These are phyloP conservation scores for Sporothrix curviconia DNA, from an alignment of 2,329 filamentous ascomycete genomes.

Conservation along the genomic window DNA sequence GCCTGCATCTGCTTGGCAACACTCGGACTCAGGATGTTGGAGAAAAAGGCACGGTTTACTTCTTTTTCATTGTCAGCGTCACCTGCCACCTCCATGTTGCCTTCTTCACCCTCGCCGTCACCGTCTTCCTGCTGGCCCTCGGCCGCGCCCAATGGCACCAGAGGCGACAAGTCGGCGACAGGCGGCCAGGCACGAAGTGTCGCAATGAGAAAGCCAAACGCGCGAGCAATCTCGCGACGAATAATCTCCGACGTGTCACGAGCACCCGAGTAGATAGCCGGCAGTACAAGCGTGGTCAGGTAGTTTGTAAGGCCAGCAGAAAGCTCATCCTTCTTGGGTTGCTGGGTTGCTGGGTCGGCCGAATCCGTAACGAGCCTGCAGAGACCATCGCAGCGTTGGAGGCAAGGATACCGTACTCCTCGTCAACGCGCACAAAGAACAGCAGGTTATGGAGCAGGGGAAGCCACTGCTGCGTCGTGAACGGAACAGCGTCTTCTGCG, in stretches of 20 bases:
- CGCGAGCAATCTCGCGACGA: constrained; percentile 70
- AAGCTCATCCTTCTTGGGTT: constrained; percentile 13
- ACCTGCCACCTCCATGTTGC: constrained; percentile 10
- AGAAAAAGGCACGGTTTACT: constrained; percentile 70
- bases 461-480: constrained; percentile 72
- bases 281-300: constrained; percentile 60
- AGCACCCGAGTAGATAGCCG: constrained; percentile 68
- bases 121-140: constrained; percentile 24
- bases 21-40: constrained; percentile 84
- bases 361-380: constrained; percentile 68
- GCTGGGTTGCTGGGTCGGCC: constrained; percentile 33
- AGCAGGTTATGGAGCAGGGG: constrained; percentile 85
- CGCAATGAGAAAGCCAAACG: constrained; percentile 72
- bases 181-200: constrained; percentile 62
- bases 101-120: background rate
- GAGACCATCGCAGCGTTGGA: constrained; percentile 72
- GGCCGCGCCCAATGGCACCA: constrained; percentile 46
- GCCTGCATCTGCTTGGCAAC: constrained; percentile 80
- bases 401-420: constrained; percentile 78
- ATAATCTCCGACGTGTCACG: constrained; percentile 77
- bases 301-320: constrained; percentile 47
- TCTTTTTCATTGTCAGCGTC: constrained; percentile 29
- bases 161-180: constrained; percentile 64
- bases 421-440: constrained; percentile 76
- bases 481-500: constrained; percentile 40